These are phyloP conservation scores for Fomitiporia mediterranea DNA, from an alignment of 1,284 basidiomycete species.

Conservation along the genomic window DNA sequence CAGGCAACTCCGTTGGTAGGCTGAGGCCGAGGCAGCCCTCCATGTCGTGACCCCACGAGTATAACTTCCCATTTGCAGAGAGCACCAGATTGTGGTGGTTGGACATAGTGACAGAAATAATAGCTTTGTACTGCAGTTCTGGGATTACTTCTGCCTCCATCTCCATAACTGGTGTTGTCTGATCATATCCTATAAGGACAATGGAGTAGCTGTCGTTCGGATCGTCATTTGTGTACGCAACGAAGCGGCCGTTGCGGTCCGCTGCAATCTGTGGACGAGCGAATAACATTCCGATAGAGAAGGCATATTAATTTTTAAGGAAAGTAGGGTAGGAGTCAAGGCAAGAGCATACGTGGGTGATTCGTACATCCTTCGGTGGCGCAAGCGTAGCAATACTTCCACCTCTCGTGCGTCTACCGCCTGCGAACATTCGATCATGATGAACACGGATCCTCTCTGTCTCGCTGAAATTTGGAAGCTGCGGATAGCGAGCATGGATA, in stretches of 20 bases:
- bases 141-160: slow-evolving; percentile 58
- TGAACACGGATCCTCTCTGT: slow-evolving; percentile 43
- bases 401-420: slow-evolving; percentile 23
- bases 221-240: slow-evolving; percentile 73
- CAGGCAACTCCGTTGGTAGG: slow-evolving; percentile 48
- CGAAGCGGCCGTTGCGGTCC: slow-evolving; percentile 73
- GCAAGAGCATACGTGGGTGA: slow-evolving; percentile 58
- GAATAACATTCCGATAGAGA: too few species aligned
- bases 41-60: slow-evolving; percentile 82
- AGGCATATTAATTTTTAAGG: not conserved
- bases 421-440: slow-evolving; percentile 39
- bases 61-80: slow-evolving; percentile 68
- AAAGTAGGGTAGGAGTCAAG: slow-evolving; percentile 9
- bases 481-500: slow-evolving; percentile 26
- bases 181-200: slow-evolving; percentile 64
- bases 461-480: slow-evolving; percentile 69
- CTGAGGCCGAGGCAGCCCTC: slow-evolving; percentile 81
- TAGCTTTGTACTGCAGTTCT: slow-evolving; percentile 61
- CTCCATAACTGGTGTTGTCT: slow-evolving; percentile 35
- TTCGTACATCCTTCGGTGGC: slow-evolving; percentile 46
- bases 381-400: slow-evolving; percentile 5
- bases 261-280: slow-evolving; percentile 65
- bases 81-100: slow-evolving; percentile 89
- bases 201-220: too few species aligned
- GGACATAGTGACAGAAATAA: slow-evolving; percentile 83